Percentiles rank a stretch among this genome's conserved stretches.
Evolutionary conservation across 257 asterid genomes (phyloP).

Genomic region (Salvia miltiorrhiza): DNA sequence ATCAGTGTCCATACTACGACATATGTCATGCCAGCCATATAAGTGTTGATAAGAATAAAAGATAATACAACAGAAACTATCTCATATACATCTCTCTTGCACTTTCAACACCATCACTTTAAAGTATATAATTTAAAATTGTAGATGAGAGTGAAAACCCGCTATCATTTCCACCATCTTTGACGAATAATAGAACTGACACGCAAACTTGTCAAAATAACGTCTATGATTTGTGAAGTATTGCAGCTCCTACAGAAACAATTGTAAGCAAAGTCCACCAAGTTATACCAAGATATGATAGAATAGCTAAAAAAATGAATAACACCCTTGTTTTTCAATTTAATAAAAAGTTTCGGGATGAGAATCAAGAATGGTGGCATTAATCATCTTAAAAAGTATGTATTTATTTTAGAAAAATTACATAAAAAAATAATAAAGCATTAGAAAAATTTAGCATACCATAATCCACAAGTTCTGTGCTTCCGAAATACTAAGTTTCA

Average conservation of each 20-base stretch:
- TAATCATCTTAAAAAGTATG: background rate
- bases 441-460: conserved; percentile 50
- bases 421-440: conserved; percentile 1
- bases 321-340: background rate
- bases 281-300: background rate
- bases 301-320: background rate
- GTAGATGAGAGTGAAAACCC: conserved; percentile 79
- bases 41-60: background rate
- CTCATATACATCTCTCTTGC: conserved; percentile 76
- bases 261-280: conserved; percentile 3
- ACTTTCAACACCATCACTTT: conserved; percentile 62
- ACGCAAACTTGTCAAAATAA: conserved; percentile 68
- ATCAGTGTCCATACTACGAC: conserved; percentile 16
- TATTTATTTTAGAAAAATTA: background rate
- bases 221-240: conserved; percentile 54
- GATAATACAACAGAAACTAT: conserved; percentile 33
- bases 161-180: conserved; percentile 71
- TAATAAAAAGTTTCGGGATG: background rate
- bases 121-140: conserved; percentile 53
- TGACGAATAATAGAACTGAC: conserved; percentile 46
- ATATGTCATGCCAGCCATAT: conserved; percentile 3
- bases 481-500: conserved; percentile 47
- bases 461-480: conserved; percentile 77
- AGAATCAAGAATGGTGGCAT: background rate
- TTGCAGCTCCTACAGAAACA: conserved; percentile 66